phyloP scores from a whole-genome alignment of 345 rosid genomes.

The Rhodomyrtus tomentosa region DNA sequence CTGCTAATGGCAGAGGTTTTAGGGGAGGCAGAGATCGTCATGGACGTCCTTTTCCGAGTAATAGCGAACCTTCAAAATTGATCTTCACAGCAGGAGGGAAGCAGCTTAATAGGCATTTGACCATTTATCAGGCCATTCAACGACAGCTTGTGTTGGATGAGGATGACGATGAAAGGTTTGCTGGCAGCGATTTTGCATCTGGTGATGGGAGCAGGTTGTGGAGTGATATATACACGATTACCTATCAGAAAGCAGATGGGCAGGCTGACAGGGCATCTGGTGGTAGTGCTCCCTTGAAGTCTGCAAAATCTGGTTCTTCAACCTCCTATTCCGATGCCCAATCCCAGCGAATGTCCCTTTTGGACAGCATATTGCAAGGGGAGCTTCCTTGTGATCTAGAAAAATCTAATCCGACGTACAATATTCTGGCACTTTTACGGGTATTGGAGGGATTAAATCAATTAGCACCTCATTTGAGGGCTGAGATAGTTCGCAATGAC shows the following conservation, averaged over 20 bases:
- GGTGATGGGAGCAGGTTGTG: constrained; percentile 89
- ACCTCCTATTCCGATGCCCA: constrained; percentile 39
- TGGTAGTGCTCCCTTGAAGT: constrained; percentile 45
- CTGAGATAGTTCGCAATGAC: constrained; percentile 43
- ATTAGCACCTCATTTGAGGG: constrained; percentile 79
- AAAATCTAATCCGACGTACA: constrained; percentile 84
- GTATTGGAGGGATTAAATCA: constrained; percentile 92
- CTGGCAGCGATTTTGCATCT: constrained; percentile 65
- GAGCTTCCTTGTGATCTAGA: constrained; percentile 94
- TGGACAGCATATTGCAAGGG: constrained; percentile 89
- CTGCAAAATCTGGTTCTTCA: constrained; percentile 39
- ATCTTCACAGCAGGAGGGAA: constrained; percentile 82
- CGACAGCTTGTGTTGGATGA: constrained; percentile 83
- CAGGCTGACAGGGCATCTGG: constrained; percentile 53
- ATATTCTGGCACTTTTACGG: constrained; percentile 70
- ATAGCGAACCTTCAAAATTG: constrained; percentile 68
- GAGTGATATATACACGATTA: constrained; percentile 84
- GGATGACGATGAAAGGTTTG: constrained; percentile 86
- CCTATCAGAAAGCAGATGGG: constrained; percentile 80
- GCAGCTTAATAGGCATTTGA: constrained; percentile 85
- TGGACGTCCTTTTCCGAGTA: constrained; percentile 55
- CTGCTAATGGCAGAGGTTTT: constrained; percentile 84
- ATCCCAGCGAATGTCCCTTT: constrained; percentile 43
- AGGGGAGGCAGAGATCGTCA: constrained; percentile 90
- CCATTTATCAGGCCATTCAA: constrained; percentile 97